These are phyloP conservation scores for Cyberlindnera mycetangii DNA, from an alignment of 805 yeast genomes.

Conservation along the genomic window DNA sequence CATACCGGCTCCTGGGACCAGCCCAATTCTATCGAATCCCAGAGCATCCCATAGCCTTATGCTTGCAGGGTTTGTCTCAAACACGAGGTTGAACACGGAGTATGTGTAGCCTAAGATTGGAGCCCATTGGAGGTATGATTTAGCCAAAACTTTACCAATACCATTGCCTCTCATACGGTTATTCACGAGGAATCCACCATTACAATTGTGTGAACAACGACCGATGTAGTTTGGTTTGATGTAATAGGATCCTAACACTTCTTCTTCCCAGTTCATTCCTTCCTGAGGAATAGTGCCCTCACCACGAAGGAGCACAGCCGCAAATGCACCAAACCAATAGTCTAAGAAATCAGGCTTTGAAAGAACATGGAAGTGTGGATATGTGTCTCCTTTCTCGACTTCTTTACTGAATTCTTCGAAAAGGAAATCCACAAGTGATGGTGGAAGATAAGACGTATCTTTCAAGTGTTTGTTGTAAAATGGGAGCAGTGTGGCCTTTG, in stretches of 20 bases:
- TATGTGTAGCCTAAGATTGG: conserved; percentile 76
- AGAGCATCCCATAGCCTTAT: conserved; percentile 75
- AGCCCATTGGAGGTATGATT: conserved; percentile 65
- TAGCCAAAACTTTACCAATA: conserved; percentile 69
- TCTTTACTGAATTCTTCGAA: conserved; percentile 57
- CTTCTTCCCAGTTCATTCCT: conserved; percentile 41
- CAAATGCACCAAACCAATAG: conserved; percentile 68
- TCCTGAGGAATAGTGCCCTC: conserved; percentile 21
- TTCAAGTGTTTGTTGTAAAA: conserved; percentile 38
- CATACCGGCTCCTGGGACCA: conserved; percentile 67
- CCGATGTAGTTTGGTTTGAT: conserved; percentile 86
- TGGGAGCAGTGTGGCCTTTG: conserved; percentile 59
- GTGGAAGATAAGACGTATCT: conserved; percentile 42
- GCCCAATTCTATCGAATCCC: conserved; percentile 80
- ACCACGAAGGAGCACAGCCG: conserved; percentile 57
- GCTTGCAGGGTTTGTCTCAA: conserved; percentile 76
- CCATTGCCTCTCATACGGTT: conserved; percentile 58
- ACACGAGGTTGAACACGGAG: conserved; percentile 86
- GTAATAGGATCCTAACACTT: conserved; percentile 70
- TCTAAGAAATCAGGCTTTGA: conserved; percentile 49
- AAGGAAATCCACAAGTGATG: conserved; percentile 43
- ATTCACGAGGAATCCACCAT: conserved; percentile 81
- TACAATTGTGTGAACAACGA: conserved; percentile 81
- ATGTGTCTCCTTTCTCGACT: conserved; percentile 71
- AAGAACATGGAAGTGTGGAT: conserved; percentile 52